These are phyloP conservation scores for Lojkania enalia DNA, from an alignment of 2,329 filamentous ascomycete genomes.

Conservation along the genomic window DNA sequence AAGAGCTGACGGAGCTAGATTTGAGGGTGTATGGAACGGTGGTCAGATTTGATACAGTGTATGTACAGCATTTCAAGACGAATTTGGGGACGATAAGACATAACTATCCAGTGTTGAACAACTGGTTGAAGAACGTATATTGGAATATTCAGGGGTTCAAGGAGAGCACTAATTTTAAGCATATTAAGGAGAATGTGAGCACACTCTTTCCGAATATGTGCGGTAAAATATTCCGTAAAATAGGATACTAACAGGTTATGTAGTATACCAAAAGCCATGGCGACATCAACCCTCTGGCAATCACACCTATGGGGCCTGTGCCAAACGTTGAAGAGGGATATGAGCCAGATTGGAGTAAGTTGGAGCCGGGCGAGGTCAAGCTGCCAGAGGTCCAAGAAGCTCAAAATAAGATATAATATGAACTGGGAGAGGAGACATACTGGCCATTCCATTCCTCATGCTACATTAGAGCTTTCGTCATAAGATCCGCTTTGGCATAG, in stretches of 20 bases:
- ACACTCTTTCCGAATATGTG: neutral
- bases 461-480: too few species aligned
- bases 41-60: constrained; percentile 63
- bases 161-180: constrained; percentile 65
- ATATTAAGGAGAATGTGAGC: constrained; percentile 67
- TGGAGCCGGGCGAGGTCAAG: constrained; percentile 53
- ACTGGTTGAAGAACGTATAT: constrained; percentile 64
- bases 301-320: constrained; percentile 65
- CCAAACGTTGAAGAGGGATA: constrained; percentile 60
- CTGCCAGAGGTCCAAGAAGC: constrained; percentile 45
- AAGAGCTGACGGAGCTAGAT: constrained; percentile 62
- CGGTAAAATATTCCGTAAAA: neutral
- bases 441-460: too few species aligned
- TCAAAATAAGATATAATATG: constrained; percentile 29
- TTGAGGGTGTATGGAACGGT: constrained; percentile 61
- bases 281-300: constrained; percentile 63
- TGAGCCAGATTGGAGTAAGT: constrained; percentile 53
- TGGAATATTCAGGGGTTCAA: constrained; percentile 59
- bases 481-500: too few species aligned
- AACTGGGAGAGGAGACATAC: too few species aligned
- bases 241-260: neutral
- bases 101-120: constrained; percentile 60
- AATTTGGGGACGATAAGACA: constrained; percentile 64
- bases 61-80: constrained; percentile 69
- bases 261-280: constrained; percentile 62